These are phyloP conservation scores for Ceratopteris richardii DNA, from an alignment of 75 land plant species.

Conservation along the genomic window DNA sequence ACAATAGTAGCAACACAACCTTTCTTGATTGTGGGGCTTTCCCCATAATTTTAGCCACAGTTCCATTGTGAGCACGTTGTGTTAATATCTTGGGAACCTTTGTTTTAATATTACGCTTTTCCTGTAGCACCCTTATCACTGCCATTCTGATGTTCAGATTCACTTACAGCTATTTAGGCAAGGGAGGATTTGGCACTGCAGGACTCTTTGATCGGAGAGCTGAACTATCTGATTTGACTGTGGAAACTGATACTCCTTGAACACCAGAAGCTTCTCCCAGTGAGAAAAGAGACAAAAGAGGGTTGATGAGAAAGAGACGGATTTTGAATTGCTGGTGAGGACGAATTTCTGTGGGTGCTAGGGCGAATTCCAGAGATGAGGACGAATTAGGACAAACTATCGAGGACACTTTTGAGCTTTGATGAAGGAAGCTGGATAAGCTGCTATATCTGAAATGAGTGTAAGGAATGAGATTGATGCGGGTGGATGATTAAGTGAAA, in stretches of 20 bases:
- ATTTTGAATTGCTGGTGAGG: too few species aligned
- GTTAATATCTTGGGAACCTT: slow-evolving; percentile 16
- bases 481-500: too few species aligned
- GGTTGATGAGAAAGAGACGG: too few species aligned
- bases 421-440: too few species aligned
- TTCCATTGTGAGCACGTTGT: slow-evolving; percentile 8
- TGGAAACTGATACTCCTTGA: not conserved
- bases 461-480: too few species aligned
- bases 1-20: slow-evolving; percentile 15
- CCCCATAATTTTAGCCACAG: slow-evolving; percentile 9
- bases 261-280: not conserved
- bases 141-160: not conserved
- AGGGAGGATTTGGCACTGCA: too few species aligned
- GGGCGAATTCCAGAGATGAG: too few species aligned
- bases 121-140: not conserved
- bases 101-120: not conserved
- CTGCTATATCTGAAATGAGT: too few species aligned
- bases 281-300: not conserved
- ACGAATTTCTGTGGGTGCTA: too few species aligned
- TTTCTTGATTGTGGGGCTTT: not conserved
- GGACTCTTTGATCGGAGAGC: too few species aligned
- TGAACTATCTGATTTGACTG: not conserved
- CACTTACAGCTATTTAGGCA: not conserved
- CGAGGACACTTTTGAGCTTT: too few species aligned
- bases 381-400: too few species aligned